Conservation (phyloP, 768 basidiomycete species). For the Phaffia australis region DNA sequence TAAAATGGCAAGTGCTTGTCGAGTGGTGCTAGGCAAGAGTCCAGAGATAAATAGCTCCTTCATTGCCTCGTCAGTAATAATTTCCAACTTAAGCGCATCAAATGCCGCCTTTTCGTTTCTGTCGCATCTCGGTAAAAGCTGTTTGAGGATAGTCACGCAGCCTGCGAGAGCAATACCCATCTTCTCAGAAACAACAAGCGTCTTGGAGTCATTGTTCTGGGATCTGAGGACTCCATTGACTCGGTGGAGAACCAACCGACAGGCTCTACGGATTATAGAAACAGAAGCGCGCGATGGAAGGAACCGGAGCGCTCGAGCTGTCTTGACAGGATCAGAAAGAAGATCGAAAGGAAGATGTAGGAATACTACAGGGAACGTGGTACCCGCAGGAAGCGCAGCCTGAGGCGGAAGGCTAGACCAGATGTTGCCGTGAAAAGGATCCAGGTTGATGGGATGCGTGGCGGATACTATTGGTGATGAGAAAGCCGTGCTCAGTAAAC, state of each 20-base stretch:
- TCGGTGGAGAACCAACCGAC: slow-evolving; percentile 9
- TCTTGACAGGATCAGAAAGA: not conserved
- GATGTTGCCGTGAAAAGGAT: not conserved
- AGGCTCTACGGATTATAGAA: slow-evolving; percentile 4
- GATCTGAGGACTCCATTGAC: slow-evolving; percentile 5
- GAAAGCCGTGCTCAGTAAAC: no score
- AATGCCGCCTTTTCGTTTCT: not conserved
- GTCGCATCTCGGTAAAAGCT: not conserved
- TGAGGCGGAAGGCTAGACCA: no score
- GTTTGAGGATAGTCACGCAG: slow-evolving; percentile 6
- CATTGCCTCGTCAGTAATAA: slow-evolving; percentile 3
- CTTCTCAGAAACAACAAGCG: slow-evolving; percentile 4
- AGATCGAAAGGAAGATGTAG: slow-evolving; percentile 2
- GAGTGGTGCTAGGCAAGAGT: not conserved
- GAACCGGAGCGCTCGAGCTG: not conserved
- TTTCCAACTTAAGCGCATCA: slow-evolving; percentile 1
- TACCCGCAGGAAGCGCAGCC: no score
- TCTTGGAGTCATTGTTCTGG: not conserved
- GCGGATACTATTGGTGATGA: no score
- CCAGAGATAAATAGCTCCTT: slow-evolving; percentile 2
- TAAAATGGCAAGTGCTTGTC: slow-evolving; percentile 2
- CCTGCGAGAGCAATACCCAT: slow-evolving; percentile 4
- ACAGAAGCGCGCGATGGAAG: not conserved
- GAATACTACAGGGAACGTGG: slow-evolving; percentile 8
- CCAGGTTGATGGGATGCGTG: not conserved